phyloP scores from a whole-genome alignment of 192 early-diverging fungal species.

The Helicostylum pulchrum region DNA sequence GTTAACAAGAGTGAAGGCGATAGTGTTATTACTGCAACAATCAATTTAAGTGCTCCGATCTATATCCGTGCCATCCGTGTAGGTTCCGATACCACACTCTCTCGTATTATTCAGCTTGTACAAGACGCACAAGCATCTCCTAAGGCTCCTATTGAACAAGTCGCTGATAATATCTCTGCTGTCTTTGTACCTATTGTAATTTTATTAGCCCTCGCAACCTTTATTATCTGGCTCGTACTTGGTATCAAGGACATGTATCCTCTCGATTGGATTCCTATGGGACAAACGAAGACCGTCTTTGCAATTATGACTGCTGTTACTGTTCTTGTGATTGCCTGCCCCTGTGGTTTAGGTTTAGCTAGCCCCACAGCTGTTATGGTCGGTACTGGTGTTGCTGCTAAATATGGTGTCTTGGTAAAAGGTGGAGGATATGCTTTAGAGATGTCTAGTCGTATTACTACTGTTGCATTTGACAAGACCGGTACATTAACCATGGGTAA shows the following conservation, averaged over 20 bases:
- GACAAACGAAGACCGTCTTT: conserved; percentile 46
- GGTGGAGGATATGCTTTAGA: conserved; percentile 75
- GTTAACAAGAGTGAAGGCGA: conserved; percentile 51
- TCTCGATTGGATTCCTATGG: conserved; percentile 38
- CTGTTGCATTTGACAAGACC: conserved; percentile 85
- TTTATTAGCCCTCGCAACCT: conserved; percentile 52
- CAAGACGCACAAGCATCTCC: conserved; percentile 61
- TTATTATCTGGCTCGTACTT: conserved; percentile 53
- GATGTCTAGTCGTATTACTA: conserved; percentile 53
- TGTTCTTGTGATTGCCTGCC: conserved; percentile 70
- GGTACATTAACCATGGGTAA: conserved; percentile 75
- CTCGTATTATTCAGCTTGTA: conserved; percentile 61
- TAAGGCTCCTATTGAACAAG: conserved; percentile 62
- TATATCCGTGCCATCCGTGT: conserved; percentile 63
- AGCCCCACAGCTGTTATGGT: conserved; percentile 76
- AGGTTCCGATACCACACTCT: conserved; percentile 60
- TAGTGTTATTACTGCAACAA: conserved; percentile 60
- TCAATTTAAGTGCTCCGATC: conserved; percentile 57
- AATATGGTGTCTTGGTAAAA: conserved; percentile 62
- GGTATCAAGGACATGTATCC: conserved; percentile 34
- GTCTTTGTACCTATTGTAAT: conserved; percentile 66
- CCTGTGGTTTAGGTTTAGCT: conserved; percentile 67
- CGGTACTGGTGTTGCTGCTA: conserved; percentile 66
- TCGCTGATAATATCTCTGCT: conserved; percentile 60
- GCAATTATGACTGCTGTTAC: conserved; percentile 56